Evolutionary conservation across 2,329 filamentous ascomycete species (phyloP), one percentile per base, ranked within the genome.

Genomic region (Paecilomyces variotii): DNA sequence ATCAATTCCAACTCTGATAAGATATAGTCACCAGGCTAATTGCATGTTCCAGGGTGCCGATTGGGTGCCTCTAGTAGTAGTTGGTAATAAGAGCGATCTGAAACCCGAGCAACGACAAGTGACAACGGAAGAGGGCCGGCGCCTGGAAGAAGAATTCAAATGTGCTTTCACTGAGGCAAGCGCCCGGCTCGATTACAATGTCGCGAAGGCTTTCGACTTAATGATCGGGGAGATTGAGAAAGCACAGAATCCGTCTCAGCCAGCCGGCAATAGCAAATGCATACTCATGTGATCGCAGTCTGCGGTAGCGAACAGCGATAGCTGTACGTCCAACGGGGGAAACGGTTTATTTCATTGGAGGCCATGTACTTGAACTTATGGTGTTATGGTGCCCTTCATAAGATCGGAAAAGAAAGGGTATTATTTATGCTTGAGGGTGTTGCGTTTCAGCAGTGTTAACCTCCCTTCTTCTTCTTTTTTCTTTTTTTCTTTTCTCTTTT

Each of bases 81-180:
- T 99, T 57, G 94, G 91, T 67, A 99, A 99, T 81, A 99, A 99
- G 80, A 92, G 88, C 72, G 94, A 99, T 75, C 81, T 99, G 59
- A 87, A 90, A 61, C 87, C 91, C 56, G 93, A 97, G 74, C 91
- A 96, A 78, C 88, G 94, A 65, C 92, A 97, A 76, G 91, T 99
- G 65, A 87, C 85, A 32, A 76, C 86, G 56, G 91, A 96, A 64
- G 89, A 96, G 67, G 94, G 92, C 65, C 89, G 88, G 73, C 88
- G 88, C 70, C 79, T 97, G 50, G 87, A 89, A 6, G 88, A 93
- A 68, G 90, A 94, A 76, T 88, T 96, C 74, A 87, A 90, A 63
- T 97, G 93, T 76, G 91, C 88, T 39, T 97, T 91, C 84, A 96
- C 91, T 54, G 94, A 99, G 78, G 91, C 94, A 58, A 95, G 90